These are phyloP conservation scores for Fusarium tuaranense DNA, from an alignment of 2,329 filamentous ascomycete genomes.

Conservation along the genomic window DNA sequence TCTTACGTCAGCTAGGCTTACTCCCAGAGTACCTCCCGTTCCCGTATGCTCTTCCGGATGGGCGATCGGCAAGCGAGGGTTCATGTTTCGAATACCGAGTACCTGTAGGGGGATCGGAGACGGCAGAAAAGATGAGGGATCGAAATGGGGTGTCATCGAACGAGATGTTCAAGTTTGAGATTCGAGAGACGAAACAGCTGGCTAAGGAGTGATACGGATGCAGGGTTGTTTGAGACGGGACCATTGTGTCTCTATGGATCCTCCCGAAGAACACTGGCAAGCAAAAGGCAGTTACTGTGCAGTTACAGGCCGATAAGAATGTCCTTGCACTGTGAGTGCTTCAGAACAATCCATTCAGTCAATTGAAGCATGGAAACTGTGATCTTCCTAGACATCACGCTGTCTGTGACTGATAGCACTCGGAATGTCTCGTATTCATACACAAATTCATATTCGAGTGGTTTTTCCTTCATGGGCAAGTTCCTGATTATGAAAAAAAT, in stretches of 20 bases:
- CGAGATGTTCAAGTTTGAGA: slow-evolving; percentile 44
- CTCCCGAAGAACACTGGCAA: not conserved
- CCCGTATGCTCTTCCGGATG: slow-evolving; percentile 63
- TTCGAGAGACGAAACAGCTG: slow-evolving; percentile 21
- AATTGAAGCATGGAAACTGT: not conserved
- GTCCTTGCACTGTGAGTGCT: not conserved
- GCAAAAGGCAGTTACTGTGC: not conserved
- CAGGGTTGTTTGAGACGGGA: not conserved
- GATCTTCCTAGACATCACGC: too few relatives aligned
- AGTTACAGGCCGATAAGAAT: not conserved
- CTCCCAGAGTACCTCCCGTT: slow-evolving; percentile 71
- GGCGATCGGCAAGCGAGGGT: slow-evolving; percentile 38
- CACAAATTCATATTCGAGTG: too few relatives aligned
- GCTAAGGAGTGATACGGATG: not conserved
- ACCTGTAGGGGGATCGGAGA: slow-evolving; percentile 48
- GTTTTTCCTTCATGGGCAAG: not conserved
- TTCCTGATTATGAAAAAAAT: not conserved
- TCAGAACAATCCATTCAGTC: not conserved
- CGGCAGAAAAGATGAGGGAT: slow-evolving; percentile 49
- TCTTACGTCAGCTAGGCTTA: slow-evolving; percentile 69
- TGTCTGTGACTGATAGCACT: too few relatives aligned
- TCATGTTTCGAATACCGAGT: slow-evolving; percentile 46
- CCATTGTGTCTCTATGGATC: not conserved
- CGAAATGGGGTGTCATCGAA: slow-evolving; percentile 48
- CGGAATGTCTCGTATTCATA: too few relatives aligned